Conservation (phyloP, 2,329 filamentous ascomycete species). For the Penicillium sp. region DNA sequence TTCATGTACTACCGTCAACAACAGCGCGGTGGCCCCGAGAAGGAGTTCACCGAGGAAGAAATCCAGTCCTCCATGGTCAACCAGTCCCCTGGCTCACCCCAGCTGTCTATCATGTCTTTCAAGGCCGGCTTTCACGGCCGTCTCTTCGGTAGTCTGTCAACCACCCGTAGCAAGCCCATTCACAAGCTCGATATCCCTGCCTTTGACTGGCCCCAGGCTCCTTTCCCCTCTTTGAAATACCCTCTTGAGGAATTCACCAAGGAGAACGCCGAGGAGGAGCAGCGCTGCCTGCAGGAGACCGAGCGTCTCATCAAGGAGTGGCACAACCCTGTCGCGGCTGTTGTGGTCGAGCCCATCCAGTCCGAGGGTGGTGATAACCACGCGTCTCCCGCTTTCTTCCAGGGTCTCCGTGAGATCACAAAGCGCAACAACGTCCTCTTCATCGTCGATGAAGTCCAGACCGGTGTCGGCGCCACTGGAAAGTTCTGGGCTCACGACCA, state of each 20-base stretch:
- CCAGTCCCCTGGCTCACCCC: constrained; percentile 74
- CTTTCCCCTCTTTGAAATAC: constrained; percentile 85
- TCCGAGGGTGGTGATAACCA: constrained; percentile 96
- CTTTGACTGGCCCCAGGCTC: constrained; percentile 92
- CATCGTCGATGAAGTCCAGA: constrained; percentile 95
- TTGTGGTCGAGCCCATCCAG: constrained; percentile 89
- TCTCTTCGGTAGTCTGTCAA: constrained; percentile 84
- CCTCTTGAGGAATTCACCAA: constrained; percentile 78
- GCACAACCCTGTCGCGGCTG: constrained; percentile 78
- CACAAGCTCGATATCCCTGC: constrained; percentile 95
- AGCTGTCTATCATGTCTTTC: constrained; percentile 87
- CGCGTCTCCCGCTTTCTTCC: constrained; percentile 86
- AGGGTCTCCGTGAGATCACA: constrained; percentile 77
- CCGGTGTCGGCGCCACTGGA: constrained; percentile 87
- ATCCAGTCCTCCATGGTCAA: constrained; percentile 79
- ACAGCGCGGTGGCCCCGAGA: constrained; percentile 76
- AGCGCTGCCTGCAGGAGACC: constrained; percentile 79
- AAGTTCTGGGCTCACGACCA: constrained; percentile 98
- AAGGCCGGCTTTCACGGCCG: constrained; percentile 88
- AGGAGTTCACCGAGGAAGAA: constrained; percentile 81
- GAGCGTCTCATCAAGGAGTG: constrained; percentile 80
- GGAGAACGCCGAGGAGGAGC: constrained; percentile 82
- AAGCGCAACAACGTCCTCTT: constrained; percentile 70
- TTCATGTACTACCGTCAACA: constrained; percentile 89
- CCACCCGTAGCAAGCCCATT: constrained; percentile 89